Evolutionary conservation across 257 asterid genomes (phyloP).

Genomic region (Ilex aquifolium): DNA sequence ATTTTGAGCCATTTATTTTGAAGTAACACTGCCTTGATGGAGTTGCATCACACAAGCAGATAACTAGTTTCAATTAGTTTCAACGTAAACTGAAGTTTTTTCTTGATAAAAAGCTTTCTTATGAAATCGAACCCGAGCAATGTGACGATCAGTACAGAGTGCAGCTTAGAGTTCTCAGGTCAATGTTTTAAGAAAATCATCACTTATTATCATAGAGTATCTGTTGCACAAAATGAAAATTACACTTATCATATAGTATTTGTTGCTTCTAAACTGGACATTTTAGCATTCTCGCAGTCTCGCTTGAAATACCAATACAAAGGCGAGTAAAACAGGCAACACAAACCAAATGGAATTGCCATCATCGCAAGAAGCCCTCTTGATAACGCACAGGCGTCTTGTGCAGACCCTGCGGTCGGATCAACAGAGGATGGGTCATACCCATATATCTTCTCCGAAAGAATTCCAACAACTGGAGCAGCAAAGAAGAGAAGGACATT

Average conservation of each 20-base stretch:
- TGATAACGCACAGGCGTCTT: slow-evolving; percentile 77
- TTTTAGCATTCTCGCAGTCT: slow-evolving; percentile 75
- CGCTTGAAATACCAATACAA: slow-evolving; percentile 84
- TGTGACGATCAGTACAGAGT: no score
- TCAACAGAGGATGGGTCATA: slow-evolving; percentile 71
- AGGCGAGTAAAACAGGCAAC: slow-evolving; percentile 81
- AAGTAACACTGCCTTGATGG: no score
- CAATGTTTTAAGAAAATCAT: no score
- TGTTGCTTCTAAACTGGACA: slow-evolving; percentile 51
- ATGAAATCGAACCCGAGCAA: no score
- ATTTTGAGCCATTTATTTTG: no score
- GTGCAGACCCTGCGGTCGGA: slow-evolving; percentile 59
- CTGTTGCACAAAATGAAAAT: no score
- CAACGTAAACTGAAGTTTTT: no score
- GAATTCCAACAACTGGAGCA: slow-evolving; percentile 87
- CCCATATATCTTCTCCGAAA: slow-evolving; percentile 77
- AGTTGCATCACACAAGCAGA: no score
- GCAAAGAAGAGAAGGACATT: slow-evolving; percentile 90
- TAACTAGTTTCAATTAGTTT: no score
- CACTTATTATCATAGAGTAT: no score
- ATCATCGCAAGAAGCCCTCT: slow-evolving; percentile 83
- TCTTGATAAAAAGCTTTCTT: no score
- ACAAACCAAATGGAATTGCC: slow-evolving; percentile 85
- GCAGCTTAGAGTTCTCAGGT: no score
- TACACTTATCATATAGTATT: slow-evolving; percentile 49